Percentiles rank a stretch among this genome's conserved stretches.
Evolutionary conservation across 352 stramenopile species (phyloP).

Genomic region (Globisporangium okanoganense): DNA sequence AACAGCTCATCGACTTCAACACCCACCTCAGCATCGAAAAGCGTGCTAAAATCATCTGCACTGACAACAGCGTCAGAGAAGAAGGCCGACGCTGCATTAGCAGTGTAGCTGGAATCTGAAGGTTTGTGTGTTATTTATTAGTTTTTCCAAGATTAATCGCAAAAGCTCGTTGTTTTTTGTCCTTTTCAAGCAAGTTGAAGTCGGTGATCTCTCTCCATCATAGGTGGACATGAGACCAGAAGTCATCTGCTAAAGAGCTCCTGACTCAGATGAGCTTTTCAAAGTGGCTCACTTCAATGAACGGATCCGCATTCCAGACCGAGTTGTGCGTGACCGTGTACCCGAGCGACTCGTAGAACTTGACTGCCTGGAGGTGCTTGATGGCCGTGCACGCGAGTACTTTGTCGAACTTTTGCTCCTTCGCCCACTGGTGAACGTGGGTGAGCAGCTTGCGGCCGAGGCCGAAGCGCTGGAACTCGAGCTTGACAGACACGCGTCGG

Average conservation of each 20-base stretch:
- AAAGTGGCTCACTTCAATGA: not conserved
- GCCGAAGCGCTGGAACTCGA: slow-evolving; percentile 11
- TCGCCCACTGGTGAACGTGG: slow-evolving; percentile 17
- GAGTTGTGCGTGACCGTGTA: slow-evolving; percentile 11
- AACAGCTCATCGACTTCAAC: not conserved
- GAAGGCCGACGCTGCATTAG: not conserved
- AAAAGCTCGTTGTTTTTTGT: not conserved
- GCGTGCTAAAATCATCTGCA: not conserved
- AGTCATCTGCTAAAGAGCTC: not conserved
- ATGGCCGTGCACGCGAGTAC: slow-evolving; percentile 9
- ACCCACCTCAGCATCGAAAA: not conserved
- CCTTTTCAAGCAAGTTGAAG: not conserved
- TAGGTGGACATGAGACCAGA: not conserved
- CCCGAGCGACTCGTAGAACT: slow-evolving; percentile 20
- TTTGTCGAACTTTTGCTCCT: not conserved
- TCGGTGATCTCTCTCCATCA: not conserved
- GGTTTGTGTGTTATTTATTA: slow-evolving; percentile 6
- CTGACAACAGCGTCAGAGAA: not conserved
- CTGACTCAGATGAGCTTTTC: slow-evolving; percentile 5
- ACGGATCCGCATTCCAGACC: not conserved
- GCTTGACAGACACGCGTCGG: slow-evolving; percentile 9
- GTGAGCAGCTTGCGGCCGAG: slow-evolving; percentile 13
- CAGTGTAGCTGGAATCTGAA: not conserved
- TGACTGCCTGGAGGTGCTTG: slow-evolving; percentile 1
- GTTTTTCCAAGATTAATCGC: not conserved